Base-by-base conservation (phyloP, 2,329 filamentous ascomycete species). In the Xenosphaeropsis pyriputrescens region DNA sequence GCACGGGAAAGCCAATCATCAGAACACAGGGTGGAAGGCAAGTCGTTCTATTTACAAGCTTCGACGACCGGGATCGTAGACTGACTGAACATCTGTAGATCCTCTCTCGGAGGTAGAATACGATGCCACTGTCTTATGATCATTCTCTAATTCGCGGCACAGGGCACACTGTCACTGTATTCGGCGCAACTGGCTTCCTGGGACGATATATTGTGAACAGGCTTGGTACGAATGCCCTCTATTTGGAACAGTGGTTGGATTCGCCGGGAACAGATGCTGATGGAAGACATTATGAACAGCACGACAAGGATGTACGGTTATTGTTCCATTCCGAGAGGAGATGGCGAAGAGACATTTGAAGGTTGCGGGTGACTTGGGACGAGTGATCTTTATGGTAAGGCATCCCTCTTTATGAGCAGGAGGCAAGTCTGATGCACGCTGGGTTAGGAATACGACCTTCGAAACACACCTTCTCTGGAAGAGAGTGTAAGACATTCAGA, bases 321-420 rank as follows among this genome's bases (percentile, higher is more conserved):
- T 98, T 42, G 63, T 96, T 42, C 91, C 91, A 36, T 98, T 76
- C 70, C 80, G 91, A 34, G 91, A 98, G 67, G 91, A 96, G 63
- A 96, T 95, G 88, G 70, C 81, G 50, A 96, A 96, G 72, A 80
- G 91, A 50, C 89, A 96, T 65, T 68, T 98, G 55, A 96, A 96
- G 66, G 78, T 94, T 41, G 72, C 85, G n/a, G 91, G 91, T 62
- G 91, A 98, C 62, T 69, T 98, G 43, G 91, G 91, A 45, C 75
- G 85, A 50, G 73, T 98, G 39, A 67, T 82, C 51, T 96, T 98
- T 61, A 70, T 93, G 52, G 83, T 88, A 50, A 26, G 37, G 16
- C 33, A 32, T 17, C 47, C 39, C 50, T 50, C 35, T 54, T 31
- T 8, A 22, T 35, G 15, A 18, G 14, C 14, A 5, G 14, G n/a